These are phyloP conservation scores for Xylaria sp. DNA, from an alignment of 2,329 filamentous ascomycete genomes.

Conservation along the genomic window DNA sequence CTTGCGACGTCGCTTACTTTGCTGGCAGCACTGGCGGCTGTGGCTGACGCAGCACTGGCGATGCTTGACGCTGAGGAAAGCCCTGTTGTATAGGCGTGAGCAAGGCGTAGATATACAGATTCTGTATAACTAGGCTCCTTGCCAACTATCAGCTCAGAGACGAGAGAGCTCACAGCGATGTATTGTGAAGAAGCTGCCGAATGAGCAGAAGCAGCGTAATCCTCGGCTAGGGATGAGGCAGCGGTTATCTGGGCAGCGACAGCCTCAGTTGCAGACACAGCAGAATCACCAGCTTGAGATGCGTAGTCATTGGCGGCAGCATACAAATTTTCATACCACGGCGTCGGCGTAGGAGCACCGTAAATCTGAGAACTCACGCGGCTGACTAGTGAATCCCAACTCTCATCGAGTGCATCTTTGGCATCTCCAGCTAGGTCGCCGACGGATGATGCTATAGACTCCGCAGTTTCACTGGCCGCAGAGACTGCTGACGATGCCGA, in stretches of 20 bases:
- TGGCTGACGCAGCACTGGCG: slow-evolving; percentile 52
- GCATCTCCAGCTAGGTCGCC: slow-evolving; percentile 59
- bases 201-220: slow-evolving; percentile 71
- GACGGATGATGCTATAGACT: slow-evolving; percentile 57
- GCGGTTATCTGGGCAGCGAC: slow-evolving; percentile 42
- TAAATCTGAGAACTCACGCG: slow-evolving; percentile 77
- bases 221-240: slow-evolving; percentile 55
- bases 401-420: slow-evolving; percentile 57
- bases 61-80: slow-evolving; percentile 64
- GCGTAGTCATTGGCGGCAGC: slow-evolving; percentile 57
- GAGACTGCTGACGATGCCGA: slow-evolving; percentile 60
- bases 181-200: slow-evolving; percentile 73
- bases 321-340: slow-evolving; percentile 63
- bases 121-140: slow-evolving; percentile 86
- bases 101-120: slow-evolving; percentile 78
- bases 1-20: slow-evolving; percentile 43
- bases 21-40: slow-evolving; percentile 44
- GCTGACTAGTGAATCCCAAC: slow-evolving; percentile 72
- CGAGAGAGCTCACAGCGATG: slow-evolving; percentile 74
- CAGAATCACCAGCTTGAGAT: slow-evolving; percentile 45
- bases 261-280: slow-evolving; percentile 49
- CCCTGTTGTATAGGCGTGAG: slow-evolving; percentile 77
- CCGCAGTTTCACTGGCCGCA: slow-evolving; percentile 61
- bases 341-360: slow-evolving; percentile 70
- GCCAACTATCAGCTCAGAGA: slow-evolving; percentile 80